Conservation (phyloP, 2,329 filamentous ascomycete genomes). For the Ascochyta viciae-villosae region DNA sequence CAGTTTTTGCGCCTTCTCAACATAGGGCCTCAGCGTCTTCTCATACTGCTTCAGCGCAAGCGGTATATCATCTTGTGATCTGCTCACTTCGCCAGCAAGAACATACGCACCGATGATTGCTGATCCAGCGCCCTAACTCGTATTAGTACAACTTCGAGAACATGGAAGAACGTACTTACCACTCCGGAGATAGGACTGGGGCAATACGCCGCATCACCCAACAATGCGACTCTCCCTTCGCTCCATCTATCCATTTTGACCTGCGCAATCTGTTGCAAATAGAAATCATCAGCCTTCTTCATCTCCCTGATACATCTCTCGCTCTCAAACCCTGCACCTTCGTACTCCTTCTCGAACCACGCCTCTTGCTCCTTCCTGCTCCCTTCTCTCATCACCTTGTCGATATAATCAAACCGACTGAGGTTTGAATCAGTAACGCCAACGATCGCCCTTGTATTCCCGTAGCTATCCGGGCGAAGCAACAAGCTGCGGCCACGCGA, state of each 20-base stretch:
- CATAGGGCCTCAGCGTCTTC: slow-evolving; percentile 25
- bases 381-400: slow-evolving; percentile 18
- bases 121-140: slow-evolving; percentile 32
- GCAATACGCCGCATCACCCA: slow-evolving; percentile 52
- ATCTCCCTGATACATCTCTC: slow-evolving; percentile 50
- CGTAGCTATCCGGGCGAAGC: slow-evolving; percentile 32
- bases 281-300: slow-evolving; percentile 53
- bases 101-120: slow-evolving; percentile 51
- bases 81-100: slow-evolving; percentile 47
- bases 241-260: slow-evolving; percentile 48
- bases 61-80: slow-evolving; percentile 26
- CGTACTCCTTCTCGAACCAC: slow-evolving; percentile 38
- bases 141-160: background rate
- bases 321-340: slow-evolving; percentile 49
- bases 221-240: slow-evolving; percentile 43
- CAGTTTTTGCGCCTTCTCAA: slow-evolving; percentile 33
- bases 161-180: slow-evolving; percentile 15
- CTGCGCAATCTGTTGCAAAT: slow-evolving; percentile 53
- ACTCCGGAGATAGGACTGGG: slow-evolving; percentile 44
- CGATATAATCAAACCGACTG: slow-evolving; percentile 29
- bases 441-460: slow-evolving; percentile 28
- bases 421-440: slow-evolving; percentile 26
- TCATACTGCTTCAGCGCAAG: slow-evolving; percentile 35
- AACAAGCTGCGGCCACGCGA: slow-evolving; percentile 31
- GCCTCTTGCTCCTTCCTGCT: slow-evolving; percentile 27